Conservation (phyloP, 202 grass and related monocot genomes). For the Eragrostis tef region DNA sequence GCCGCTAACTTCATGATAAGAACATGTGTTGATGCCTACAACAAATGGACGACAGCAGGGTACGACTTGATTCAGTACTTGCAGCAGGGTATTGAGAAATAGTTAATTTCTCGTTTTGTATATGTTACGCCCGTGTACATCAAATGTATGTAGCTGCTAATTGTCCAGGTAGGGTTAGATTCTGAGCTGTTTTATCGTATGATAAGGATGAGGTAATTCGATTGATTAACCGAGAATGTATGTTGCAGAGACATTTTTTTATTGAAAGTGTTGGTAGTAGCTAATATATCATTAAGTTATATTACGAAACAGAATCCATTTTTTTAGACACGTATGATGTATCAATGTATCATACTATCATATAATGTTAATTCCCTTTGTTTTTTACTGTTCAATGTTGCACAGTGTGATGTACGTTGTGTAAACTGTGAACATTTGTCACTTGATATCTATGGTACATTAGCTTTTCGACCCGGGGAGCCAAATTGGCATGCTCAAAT, state of each 20-base stretch:
- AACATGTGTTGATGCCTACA: constrained; percentile 92
- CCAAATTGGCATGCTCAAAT: neutral
- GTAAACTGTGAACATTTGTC: neutral
- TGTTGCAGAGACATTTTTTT: constrained; percentile 27
- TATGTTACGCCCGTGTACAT: constrained; percentile 56
- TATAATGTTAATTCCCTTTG: neutral
- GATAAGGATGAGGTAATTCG: constrained; percentile 33
- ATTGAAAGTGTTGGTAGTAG: constrained; percentile 31
- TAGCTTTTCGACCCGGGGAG: neutral
- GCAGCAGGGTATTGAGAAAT: constrained; percentile 99
- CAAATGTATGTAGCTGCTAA: constrained; percentile 58
- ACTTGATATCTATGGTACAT: neutral
- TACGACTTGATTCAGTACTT: constrained; percentile 99
- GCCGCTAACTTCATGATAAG: constrained; percentile 96
- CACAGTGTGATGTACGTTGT: neutral
- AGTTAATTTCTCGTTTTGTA: constrained; percentile 57
- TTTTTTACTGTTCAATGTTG: constrained; percentile 5
- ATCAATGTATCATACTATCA: neutral
- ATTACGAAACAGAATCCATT: constrained; percentile 16
- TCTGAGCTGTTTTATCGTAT: constrained; percentile 42
- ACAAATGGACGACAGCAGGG: constrained; percentile 96
- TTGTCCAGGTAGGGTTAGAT: constrained; percentile 50
- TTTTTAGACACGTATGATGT: constrained; percentile 14
- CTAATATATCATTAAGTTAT: constrained; percentile 30
- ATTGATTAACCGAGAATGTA: constrained; percentile 27